Evolutionary conservation across 306 rosid species (phyloP).

Genomic region (Amphicarpaea edgeworthii): DNA sequence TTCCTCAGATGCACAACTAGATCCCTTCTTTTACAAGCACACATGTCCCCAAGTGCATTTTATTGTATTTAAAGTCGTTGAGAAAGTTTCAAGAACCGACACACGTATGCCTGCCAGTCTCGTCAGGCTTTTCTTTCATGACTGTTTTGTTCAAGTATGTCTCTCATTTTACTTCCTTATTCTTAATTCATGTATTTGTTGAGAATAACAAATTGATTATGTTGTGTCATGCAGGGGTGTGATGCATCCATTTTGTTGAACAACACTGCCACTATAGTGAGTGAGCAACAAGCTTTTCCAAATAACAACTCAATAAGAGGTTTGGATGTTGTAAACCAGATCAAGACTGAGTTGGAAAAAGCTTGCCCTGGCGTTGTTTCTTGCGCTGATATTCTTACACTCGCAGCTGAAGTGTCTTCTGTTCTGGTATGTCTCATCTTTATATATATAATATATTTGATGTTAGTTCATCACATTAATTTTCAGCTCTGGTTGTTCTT

Average conservation of each 20-base stretch:
- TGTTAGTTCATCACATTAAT: no score
- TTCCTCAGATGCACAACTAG: constrained; percentile 45
- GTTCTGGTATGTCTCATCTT: constrained; percentile 37
- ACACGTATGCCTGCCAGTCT: constrained; percentile 55
- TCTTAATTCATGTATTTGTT: not conserved
- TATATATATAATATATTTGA: no score
- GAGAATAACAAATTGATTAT: not conserved
- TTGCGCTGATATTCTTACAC: constrained; percentile 70
- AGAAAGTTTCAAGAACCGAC: constrained; percentile 37
- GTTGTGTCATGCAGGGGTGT: constrained; percentile 25
- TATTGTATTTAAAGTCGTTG: constrained; percentile 37
- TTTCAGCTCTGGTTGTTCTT: not conserved
- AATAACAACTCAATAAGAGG: constrained; percentile 67
- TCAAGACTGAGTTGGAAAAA: constrained; percentile 56
- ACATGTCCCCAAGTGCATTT: constrained; percentile 46
- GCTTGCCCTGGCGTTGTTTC: constrained; percentile 60
- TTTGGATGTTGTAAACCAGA: constrained; percentile 58
- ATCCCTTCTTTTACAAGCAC: constrained; percentile 40
- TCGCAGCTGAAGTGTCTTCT: constrained; percentile 63
- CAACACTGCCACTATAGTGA: constrained; percentile 50
- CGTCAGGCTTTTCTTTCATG: constrained; percentile 65
- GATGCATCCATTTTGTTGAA: constrained; percentile 68
- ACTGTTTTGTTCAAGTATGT: constrained; percentile 64
- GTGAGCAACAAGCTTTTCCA: constrained; percentile 52
- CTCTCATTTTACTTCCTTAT: not conserved